phyloP scores from a whole-genome alignment of 805 yeast species.

The Scheffersomyces coipomensis region DNA sequence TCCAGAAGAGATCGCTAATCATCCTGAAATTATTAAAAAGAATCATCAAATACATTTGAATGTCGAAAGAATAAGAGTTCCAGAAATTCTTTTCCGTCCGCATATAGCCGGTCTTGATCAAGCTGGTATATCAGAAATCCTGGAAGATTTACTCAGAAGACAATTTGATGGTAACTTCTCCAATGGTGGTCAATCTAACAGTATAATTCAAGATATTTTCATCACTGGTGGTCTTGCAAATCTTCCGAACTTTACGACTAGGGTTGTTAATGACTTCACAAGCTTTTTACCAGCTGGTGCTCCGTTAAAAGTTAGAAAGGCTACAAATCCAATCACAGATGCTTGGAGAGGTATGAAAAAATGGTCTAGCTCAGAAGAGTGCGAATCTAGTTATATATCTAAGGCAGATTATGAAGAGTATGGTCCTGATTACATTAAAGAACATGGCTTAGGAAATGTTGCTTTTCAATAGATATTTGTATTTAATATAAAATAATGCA shows the following conservation, averaged over 20 bases:
- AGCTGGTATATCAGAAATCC: slow-evolving; percentile 84
- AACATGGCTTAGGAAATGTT: slow-evolving; percentile 75
- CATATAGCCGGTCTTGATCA: slow-evolving; percentile 93
- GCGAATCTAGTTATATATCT: slow-evolving; percentile 51
- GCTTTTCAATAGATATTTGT: slow-evolving; percentile 19
- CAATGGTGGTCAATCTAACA: slow-evolving; percentile 51
- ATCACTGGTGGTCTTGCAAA: slow-evolving; percentile 83
- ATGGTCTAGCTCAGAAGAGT: slow-evolving; percentile 57
- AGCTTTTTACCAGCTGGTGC: slow-evolving; percentile 69
- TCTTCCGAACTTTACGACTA: slow-evolving; percentile 61
- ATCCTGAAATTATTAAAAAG: slow-evolving; percentile 72
- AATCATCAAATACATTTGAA: slow-evolving; percentile 89
- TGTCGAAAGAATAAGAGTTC: slow-evolving; percentile 86
- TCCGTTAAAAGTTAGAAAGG: slow-evolving; percentile 57
- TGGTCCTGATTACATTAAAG: slow-evolving; percentile 88
- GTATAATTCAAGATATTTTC: slow-evolving; percentile 63
- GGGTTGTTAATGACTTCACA: slow-evolving; percentile 70
- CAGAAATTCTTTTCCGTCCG: slow-evolving; percentile 92
- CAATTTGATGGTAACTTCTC: slow-evolving; percentile 58
- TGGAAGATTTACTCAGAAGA: slow-evolving; percentile 61
- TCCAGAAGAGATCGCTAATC: slow-evolving; percentile 41
- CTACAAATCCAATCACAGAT: slow-evolving; percentile 70
- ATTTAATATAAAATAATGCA: slow-evolving; percentile 1
- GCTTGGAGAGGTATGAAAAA: slow-evolving; percentile 94
- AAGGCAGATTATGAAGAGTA: slow-evolving; percentile 78